phyloP scores from a whole-genome alignment of 305 asterid genomes.

The Fraxinus angustifolia region DNA sequence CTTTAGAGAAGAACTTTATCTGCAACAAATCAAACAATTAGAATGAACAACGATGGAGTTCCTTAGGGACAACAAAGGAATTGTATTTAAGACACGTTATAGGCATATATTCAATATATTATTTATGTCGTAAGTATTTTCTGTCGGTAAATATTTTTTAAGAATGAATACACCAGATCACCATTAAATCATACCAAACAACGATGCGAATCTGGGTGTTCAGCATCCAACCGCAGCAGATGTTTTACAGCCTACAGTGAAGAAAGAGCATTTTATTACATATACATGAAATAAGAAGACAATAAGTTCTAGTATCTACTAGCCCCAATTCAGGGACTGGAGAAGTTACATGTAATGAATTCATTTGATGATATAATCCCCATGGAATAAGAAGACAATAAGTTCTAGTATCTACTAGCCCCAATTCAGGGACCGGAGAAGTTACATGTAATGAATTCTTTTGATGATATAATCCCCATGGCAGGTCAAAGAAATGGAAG shows the following conservation, averaged over 20 bases:
- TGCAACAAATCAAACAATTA: constrained; percentile 32
- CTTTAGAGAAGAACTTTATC: constrained; percentile 82
- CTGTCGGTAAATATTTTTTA: background rate
- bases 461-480: background rate
- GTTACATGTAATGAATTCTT: background rate
- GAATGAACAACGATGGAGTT: background rate
- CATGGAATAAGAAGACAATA: constrained; percentile 10
- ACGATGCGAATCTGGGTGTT: constrained; percentile 76
- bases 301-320: constrained; percentile 3
- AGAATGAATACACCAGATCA: background rate
- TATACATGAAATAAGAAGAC: constrained; percentile 11
- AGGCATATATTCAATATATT: background rate
- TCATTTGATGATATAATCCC: background rate
- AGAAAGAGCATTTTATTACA: constrained; percentile 22
- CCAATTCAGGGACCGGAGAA: background rate
- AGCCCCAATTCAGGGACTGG: background rate
- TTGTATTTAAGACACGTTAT: background rate
- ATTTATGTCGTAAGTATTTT: background rate
- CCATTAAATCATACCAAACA: constrained; percentile 66
- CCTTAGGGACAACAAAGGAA: background rate
- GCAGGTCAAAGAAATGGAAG: constrained; percentile 8
- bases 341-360: too few species aligned
- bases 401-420: constrained; percentile 7
- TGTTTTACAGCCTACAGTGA: constrained; percentile 71
- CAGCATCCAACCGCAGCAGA: constrained; percentile 69